Evolutionary conservation across 164 flowering plant species (phyloP).

Genomic region (Umbellularia californica): DNA sequence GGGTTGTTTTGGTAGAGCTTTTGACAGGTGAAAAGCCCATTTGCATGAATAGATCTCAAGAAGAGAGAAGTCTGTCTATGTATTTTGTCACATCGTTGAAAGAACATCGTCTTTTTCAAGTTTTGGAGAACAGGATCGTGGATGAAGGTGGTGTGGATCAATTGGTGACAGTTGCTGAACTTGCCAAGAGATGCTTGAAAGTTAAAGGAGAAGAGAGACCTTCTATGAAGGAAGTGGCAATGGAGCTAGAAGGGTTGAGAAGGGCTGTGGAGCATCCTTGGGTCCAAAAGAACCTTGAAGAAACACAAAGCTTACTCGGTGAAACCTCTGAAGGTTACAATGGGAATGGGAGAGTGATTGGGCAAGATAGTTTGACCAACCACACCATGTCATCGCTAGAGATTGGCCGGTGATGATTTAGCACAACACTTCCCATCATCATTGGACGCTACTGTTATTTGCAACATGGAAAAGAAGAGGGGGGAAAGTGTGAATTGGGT

Average conservation of each 20-base stretch:
- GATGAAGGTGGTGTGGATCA: slow-evolving; percentile 1
- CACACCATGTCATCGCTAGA: too few species aligned
- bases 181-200: slow-evolving; percentile 8
- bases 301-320: neutral
- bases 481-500: too few species aligned
- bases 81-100: neutral
- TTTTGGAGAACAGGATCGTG: neutral
- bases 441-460: too few species aligned
- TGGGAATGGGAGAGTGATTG: too few species aligned
- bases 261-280: slow-evolving; percentile 3
- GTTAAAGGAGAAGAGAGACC: slow-evolving; percentile 6
- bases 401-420: too few species aligned
- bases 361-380: too few species aligned
- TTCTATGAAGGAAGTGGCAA: neutral
- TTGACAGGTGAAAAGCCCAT: slow-evolving; percentile 7
- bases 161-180: neutral
- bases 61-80: neutral
- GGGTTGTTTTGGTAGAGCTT: slow-evolving; percentile 13
- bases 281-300: neutral
- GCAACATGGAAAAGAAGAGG: too few species aligned
- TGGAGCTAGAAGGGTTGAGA: slow-evolving; percentile 4
- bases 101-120: neutral
- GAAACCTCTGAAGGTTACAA: neutral
- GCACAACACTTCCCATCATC: too few species aligned
- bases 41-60: neutral